A percentile compares a stretch with the other conserved stretches of the same genome.
phyloP scores from a whole-genome alignment of 805 yeast genomes.

The Metschnikowia kunwiensis region DNA sequence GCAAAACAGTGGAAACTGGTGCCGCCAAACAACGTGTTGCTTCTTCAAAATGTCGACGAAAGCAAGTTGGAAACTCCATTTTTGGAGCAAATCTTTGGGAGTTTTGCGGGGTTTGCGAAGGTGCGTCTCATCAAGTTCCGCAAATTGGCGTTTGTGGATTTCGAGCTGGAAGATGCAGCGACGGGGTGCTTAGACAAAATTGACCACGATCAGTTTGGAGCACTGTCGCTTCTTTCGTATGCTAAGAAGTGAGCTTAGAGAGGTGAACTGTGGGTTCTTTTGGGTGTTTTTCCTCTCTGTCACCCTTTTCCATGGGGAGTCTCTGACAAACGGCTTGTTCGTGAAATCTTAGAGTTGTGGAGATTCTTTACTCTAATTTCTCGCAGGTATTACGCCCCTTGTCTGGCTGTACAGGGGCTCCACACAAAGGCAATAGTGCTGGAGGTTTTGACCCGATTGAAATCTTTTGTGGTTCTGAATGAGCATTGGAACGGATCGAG shows the following conservation, averaged over 20 bases:
- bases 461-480: no score
- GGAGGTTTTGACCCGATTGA: no score
- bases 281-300: no score
- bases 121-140: constrained; percentile 64
- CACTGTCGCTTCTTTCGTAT: constrained; percentile 26
- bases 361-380: no score
- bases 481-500: no score
- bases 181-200: constrained; percentile 25
- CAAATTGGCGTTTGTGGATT: constrained; percentile 79
- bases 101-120: constrained; percentile 59
- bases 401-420: no score
- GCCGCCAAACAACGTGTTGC: constrained; percentile 69
- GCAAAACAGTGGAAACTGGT: constrained; percentile 21
- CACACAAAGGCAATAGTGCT: no score
- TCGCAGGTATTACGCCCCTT: no score
- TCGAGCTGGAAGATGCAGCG: constrained; percentile 53
- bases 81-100: constrained; percentile 46
- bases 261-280: no score
- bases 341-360: no score
- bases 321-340: no score
- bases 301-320: no score
- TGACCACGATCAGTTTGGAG: constrained; percentile 21
- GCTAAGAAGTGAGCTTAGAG: constrained; percentile 41
- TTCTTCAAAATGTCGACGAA: constrained; percentile 63
- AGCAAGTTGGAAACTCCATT: constrained; percentile 25